Evolutionary conservation across 1,284 basidiomycete species (phyloP), one percentile per base, ranked within the genome.

Genomic region (Omphalotus olearius): DNA sequence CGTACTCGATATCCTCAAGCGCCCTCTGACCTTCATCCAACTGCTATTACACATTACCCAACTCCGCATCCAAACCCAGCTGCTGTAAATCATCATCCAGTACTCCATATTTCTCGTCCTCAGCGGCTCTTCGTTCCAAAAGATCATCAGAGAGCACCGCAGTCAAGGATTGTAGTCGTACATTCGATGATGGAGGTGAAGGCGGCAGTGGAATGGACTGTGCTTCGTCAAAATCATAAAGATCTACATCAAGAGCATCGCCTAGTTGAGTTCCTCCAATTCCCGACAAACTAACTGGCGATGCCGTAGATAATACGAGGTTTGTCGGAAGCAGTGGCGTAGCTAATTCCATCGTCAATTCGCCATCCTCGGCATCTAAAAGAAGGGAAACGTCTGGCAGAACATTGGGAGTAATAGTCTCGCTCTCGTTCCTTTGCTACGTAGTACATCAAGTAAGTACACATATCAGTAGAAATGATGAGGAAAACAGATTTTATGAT

Each of bases 331-430:
- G 60, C 9, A 83, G 62, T 1, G 82, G 80, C 1, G 80, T 81
- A 4, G 72, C 78, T 9, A 83, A 73, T 38, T 80, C 79, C 80
- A 83, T 81, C 1, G 76, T 75, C 53, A 71, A 63, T 55, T 79
- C 76, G 4, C 67, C 66, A 33, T 71, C 68, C 10, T 59, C 62
- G 6, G 55, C 56, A 18, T 63, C 62, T 1, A 61, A 54, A 14
- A 54, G 46, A 6, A 33, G 17, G 0, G 25, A 28, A 20, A 40
- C 16, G 5, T 2, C 20, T 6, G 14, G n/a, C n/a, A n/a, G 14
- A 6, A 46, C 18, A 51, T 49, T 17, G 45, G 42, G 17, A 51
- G 38, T 33, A 33, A 33, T 7, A 28, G 26, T 10, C 26, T n/a
- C n/a, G 9, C 7, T 33, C 13, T 9, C 30, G 30, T 33, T 40